Evolutionary conservation across 495 filamentous ascomycete genomes (phyloP), one percentile per base, ranked within the genome.

Genomic region (Xylaria acuta): DNA sequence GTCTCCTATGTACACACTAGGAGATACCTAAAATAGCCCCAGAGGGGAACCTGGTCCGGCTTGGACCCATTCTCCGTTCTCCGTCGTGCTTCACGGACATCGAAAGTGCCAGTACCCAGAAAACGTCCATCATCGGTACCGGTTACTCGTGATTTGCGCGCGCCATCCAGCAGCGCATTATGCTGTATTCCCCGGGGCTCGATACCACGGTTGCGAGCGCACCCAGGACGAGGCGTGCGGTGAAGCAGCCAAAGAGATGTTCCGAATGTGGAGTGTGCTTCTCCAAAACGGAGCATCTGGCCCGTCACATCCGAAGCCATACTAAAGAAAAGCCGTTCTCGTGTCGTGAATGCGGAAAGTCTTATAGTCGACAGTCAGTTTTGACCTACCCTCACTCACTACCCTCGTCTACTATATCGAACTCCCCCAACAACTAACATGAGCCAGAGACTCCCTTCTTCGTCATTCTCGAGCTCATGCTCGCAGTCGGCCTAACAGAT

Each of bases 311-410:
- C 56, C 53, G 67, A 5, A 69, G 67, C 12, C 67, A 69, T 69
- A 69, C 67, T 16, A 69, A 60, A 27, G 67, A 69, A 30, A 69
- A 69, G 43, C 67, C 67, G 9, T 69, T 69, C 36, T 69, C 67
- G 1, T 69, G 67, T 62, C 67, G 25, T 6, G 67, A 69, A 30
- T 69, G 67, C 41, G 67, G 67, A 34, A 59, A 38, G 22, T 69
- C 67, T 34, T 69, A 69, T 25, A 69, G 67, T 69, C 67, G 67
- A 60, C 67, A 69, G 67, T 69, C 40, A 69, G 66, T 69, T 7
- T 16, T 18, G 5, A n/a, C 6, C 30, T 30, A 1, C 45, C n/a
- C 18, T 14, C 7, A 40, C 25, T 64, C 40, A 20, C 5, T 49
- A 12, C 20, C 38, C 18, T 7, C 6, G 1, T 36, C 47, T 51